Base-by-base conservation (phyloP, 2,329 filamentous ascomycete species). In the Curvularia eragrostidis region DNA sequence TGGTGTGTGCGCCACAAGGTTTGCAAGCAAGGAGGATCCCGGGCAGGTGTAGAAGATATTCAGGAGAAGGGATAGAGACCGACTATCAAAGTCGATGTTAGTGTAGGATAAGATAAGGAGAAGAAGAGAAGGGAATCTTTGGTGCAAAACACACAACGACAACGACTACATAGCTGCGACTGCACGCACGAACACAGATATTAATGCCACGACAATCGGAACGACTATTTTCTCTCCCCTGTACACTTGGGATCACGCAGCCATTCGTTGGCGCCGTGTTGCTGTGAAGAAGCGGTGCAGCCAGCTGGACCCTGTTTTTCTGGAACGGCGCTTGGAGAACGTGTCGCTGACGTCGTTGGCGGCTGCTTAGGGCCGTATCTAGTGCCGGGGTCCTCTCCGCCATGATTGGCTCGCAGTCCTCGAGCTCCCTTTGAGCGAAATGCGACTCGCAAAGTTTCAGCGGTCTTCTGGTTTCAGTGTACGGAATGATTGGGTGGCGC, bases 301-400 rank as follows among this genome's bases (percentile, higher is more conserved):
- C 56, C 42, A 48, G 34, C 66, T 54, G 56, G 54, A 65, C 58
- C 61, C 65, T 72, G 65, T 63, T 55, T 61, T 56, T 54, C 10
- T 53, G 7, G 54, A 48, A 47, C 26, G 61, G 61, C 50, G 47
- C 47, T 18, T 58, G 56, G 52, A 63, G 59, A 61, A 24, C 57
- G 54, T 66, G 71, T 69, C 59, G 71, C 65, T 61, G 61, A 68
- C 67, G 69, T 70, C 67, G 69, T 68, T 66, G 63, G 66, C 66
- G 61, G 62, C 55, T 48, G 56, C 44, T 48, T 65, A 59, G 61
- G 48, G 36, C 60, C 36, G 38, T 42, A 13, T 30, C 23, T 26
- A 39, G 23, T 48, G 43, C 63, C 52, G 49, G 62, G 64, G 63
- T 50, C 24, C 30, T 26, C 24, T 9, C 24, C 8, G 6, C 34